phyloP scores from a whole-genome alignment of 2,329 filamentous ascomycete genomes.

The Colletotrichum coccodes region DNA sequence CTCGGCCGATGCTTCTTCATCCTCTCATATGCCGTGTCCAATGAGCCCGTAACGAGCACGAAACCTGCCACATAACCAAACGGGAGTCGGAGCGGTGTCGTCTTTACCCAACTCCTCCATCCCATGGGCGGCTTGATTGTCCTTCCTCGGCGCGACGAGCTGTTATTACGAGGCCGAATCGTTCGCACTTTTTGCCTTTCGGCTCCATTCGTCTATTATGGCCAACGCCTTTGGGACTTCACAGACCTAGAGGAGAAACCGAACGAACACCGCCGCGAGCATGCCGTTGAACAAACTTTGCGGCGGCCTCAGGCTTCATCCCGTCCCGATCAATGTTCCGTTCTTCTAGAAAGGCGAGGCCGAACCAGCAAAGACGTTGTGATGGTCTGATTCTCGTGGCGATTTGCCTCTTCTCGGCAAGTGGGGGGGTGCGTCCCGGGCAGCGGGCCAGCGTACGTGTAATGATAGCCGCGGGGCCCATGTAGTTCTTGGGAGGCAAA shows the following conservation, averaged over 20 bases:
- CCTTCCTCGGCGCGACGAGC: neutral
- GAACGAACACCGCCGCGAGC: too few relatives aligned
- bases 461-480: neutral
- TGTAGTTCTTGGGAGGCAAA: neutral
- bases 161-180: neutral
- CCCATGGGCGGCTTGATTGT: too few relatives aligned
- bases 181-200: neutral
- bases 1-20: neutral
- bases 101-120: too few relatives aligned
- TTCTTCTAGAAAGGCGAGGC: neutral
- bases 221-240: neutral
- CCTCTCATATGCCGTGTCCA: neutral
- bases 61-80: constrained; percentile 6
- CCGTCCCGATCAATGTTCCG: too few relatives aligned
- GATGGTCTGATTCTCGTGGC: neutral
- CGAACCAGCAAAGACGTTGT: too few relatives aligned
- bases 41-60: constrained; percentile 1
- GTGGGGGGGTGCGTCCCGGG: neutral
- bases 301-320: neutral
- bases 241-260: neutral
- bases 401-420: neutral
- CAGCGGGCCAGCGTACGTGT: neutral
- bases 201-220: neutral
- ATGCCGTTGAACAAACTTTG: neutral
- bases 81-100: neutral